These are phyloP conservation scores for Penicillium silybi DNA, from an alignment of 495 filamentous ascomycete genomes.

Conservation along the genomic window DNA sequence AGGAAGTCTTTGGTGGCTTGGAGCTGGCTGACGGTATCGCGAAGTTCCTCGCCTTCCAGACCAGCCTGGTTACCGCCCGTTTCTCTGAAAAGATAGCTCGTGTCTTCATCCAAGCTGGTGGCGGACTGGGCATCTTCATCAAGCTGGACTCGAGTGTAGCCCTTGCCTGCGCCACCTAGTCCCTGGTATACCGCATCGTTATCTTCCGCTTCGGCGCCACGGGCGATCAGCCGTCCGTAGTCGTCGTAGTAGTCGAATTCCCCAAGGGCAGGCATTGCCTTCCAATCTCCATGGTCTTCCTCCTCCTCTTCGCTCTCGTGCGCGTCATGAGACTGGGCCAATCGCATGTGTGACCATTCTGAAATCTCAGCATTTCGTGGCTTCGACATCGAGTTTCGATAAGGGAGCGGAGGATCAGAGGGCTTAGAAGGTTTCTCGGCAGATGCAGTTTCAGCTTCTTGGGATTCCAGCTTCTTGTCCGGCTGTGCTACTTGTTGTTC, in stretches of 20 bases:
- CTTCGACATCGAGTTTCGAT: slow-evolving; percentile 20
- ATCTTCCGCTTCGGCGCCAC: slow-evolving; percentile 66
- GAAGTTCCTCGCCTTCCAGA: slow-evolving; percentile 72
- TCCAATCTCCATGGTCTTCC: slow-evolving; percentile 69
- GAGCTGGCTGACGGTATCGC: slow-evolving; percentile 84
- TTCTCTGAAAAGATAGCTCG: slow-evolving; percentile 87
- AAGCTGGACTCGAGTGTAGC: slow-evolving; percentile 87
- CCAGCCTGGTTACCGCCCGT: slow-evolving; percentile 53
- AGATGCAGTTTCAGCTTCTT: not conserved
- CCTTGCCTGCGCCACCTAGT: slow-evolving; percentile 84
- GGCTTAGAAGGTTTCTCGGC: slow-evolving; percentile 14
- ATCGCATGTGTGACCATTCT: slow-evolving; percentile 88
- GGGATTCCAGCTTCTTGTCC: slow-evolving; percentile 1
- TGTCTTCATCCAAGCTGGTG: slow-evolving; percentile 97
- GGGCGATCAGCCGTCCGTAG: slow-evolving; percentile 78
- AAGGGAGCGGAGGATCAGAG: slow-evolving; percentile 1
- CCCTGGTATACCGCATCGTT: slow-evolving; percentile 68
- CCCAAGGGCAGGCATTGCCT: slow-evolving; percentile 88
- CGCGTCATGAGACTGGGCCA: slow-evolving; percentile 51
- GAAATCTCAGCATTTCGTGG: slow-evolving; percentile 46
- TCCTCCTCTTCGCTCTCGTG: slow-evolving; percentile 42
- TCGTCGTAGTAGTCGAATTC: slow-evolving; percentile 95
- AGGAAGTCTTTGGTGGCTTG: slow-evolving; percentile 94
- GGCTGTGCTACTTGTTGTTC: slow-evolving; percentile 3
- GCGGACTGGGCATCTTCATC: slow-evolving; percentile 93